Conservation (phyloP, 257 asterid species). For the Knoxia roxburghii region DNA sequence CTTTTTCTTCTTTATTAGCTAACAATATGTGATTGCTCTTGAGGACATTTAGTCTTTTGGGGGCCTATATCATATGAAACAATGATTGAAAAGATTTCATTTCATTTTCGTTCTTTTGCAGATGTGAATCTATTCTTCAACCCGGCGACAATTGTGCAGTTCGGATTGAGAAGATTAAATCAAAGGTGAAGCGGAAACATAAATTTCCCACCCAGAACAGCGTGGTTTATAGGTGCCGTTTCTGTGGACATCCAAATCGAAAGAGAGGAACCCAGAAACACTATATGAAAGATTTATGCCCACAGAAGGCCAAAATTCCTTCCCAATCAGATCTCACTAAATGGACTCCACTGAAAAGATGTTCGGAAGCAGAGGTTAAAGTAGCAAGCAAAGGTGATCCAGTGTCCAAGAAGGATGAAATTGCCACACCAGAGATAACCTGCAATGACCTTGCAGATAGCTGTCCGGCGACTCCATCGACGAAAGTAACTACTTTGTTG, state of each 20-base stretch:
- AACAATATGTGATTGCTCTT: not conserved
- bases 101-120: slow-evolving; percentile 24
- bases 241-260: slow-evolving; percentile 53
- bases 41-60: not conserved
- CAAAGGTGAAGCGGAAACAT: slow-evolving; percentile 26
- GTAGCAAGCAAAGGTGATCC: not conserved
- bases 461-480: slow-evolving; percentile 42
- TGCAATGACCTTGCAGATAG: slow-evolving; percentile 23
- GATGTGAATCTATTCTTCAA: slow-evolving; percentile 70
- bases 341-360: slow-evolving; percentile 14
- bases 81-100: slow-evolving; percentile 9
- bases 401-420: slow-evolving; percentile 11
- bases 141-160: slow-evolving; percentile 59
- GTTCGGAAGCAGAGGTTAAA: slow-evolving; percentile 12
- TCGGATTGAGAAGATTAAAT: slow-evolving; percentile 46
- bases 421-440: slow-evolving; percentile 24
- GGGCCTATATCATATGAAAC: not conserved
- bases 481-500: slow-evolving; percentile 31
- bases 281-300: slow-evolving; percentile 44
- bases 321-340: slow-evolving; percentile 17
- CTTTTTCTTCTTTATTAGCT: not conserved
- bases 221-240: slow-evolving; percentile 60
- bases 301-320: slow-evolving; percentile 34
- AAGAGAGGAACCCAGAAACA: slow-evolving; percentile 70
- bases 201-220: slow-evolving; percentile 33